A percentile compares a stretch with the other conserved stretches of the same genome.
phyloP scores from a whole-genome alignment of 2,329 filamentous ascomycete genomes.

The Boeremia exigua region DNA sequence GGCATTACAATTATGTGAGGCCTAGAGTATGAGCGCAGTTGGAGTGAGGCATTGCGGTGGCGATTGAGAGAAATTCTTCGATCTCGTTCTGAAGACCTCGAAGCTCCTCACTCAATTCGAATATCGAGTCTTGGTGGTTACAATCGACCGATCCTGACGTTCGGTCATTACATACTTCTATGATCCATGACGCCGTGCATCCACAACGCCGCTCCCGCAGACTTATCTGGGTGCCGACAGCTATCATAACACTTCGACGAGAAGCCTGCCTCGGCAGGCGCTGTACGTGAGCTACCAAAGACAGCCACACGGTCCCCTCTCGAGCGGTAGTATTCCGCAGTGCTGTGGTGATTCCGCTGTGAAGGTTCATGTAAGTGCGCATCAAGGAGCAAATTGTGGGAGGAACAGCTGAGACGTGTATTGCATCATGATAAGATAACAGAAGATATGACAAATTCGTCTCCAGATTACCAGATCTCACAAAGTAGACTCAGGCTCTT shows the following conservation, averaged over 20 bases:
- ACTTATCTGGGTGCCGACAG: slow-evolving; percentile 1
- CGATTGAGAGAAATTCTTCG: neutral
- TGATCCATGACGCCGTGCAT: neutral
- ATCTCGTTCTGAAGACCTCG: neutral
- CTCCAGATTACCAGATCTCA: neutral
- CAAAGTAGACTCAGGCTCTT: neutral
- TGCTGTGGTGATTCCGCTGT: neutral
- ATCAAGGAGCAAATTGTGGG: neutral
- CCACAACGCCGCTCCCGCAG: slow-evolving; percentile 5
- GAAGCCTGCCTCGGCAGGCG: slow-evolving; percentile 11
- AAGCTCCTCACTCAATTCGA: neutral
- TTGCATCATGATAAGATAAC: neutral
- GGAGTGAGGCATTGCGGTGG: neutral
- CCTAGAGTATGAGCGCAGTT: neutral
- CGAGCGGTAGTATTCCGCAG: neutral
- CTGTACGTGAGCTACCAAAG: neutral
- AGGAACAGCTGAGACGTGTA: neutral
- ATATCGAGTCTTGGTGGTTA: neutral
- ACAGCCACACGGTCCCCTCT: neutral
- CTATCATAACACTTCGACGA: neutral
- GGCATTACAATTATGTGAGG: neutral
- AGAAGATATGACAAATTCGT: neutral
- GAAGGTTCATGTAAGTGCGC: neutral
- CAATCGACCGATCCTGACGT: neutral
- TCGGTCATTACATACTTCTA: neutral